phyloP scores from a whole-genome alignment of 805 yeast species.

The Clavispora santaluciae region DNA sequence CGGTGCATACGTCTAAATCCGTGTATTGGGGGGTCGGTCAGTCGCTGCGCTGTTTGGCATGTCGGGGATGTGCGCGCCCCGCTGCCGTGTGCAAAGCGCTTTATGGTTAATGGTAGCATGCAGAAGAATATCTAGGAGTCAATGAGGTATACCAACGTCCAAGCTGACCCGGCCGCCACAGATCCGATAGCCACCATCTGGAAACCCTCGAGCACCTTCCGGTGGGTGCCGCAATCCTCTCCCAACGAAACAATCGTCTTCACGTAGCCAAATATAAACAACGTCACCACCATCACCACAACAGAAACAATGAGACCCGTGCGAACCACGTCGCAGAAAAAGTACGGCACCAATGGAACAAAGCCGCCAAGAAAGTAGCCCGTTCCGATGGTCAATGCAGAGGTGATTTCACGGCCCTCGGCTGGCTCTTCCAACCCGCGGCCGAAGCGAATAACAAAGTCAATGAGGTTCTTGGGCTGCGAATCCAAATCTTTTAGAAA shows the following conservation, averaged over 20 bases:
- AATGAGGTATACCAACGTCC: slow-evolving; percentile 80
- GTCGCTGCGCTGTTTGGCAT: too few relatives aligned
- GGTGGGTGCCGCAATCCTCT: slow-evolving; percentile 55
- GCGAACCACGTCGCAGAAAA: slow-evolving; percentile 70
- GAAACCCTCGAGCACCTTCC: slow-evolving; percentile 70
- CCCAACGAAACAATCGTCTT: slow-evolving; percentile 87
- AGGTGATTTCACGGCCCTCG: slow-evolving; percentile 80
- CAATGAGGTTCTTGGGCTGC: slow-evolving; percentile 73
- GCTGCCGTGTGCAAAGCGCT: too few relatives aligned
- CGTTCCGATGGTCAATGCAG: slow-evolving; percentile 86
- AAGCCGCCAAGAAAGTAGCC: slow-evolving; percentile 91
- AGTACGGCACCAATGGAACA: slow-evolving; percentile 86
- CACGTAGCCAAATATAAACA: slow-evolving; percentile 80
- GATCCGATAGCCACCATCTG: slow-evolving; percentile 96
- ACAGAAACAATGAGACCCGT: slow-evolving; percentile 73
- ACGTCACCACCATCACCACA: slow-evolving; percentile 76
- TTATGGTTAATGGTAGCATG: too few relatives aligned
- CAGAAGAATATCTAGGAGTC: slow-evolving; percentile 31
- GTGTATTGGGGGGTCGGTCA: too few relatives aligned
- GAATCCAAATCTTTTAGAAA: slow-evolving; percentile 77
- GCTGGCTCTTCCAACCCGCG: slow-evolving; percentile 95
- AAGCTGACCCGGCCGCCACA: slow-evolving; percentile 96
- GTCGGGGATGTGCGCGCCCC: too few relatives aligned
- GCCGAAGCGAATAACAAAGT: slow-evolving; percentile 82
- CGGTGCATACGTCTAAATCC: too few relatives aligned